Evolutionary conservation across 2,329 filamentous ascomycete species (phyloP).

Genomic region (Zasmidium angulare): DNA sequence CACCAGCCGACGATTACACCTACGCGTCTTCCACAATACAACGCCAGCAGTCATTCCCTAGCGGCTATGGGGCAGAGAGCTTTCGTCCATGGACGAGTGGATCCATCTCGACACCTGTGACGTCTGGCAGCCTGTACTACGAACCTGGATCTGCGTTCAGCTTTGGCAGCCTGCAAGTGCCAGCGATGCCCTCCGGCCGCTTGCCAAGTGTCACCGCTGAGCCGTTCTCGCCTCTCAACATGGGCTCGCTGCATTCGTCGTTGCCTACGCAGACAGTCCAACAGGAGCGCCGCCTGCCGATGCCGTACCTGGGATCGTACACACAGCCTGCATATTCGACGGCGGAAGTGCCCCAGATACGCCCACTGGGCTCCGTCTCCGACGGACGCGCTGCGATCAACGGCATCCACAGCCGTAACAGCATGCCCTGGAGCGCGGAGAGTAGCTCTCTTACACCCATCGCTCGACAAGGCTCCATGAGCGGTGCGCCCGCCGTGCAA

Average conservation of each 20-base stretch:
- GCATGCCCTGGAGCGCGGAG: constrained; percentile 31
- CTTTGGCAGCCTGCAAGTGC: constrained; percentile 28
- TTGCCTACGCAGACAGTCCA: constrained; percentile 33
- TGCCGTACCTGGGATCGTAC: constrained; percentile 27
- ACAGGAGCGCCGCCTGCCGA: constrained; percentile 34
- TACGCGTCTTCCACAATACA: constrained; percentile 25
- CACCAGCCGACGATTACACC: constrained; percentile 31
- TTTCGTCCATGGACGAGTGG: constrained; percentile 30
- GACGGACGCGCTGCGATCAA: constrained; percentile 26
- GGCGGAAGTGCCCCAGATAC: constrained; percentile 25
- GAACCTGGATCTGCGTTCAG: constrained; percentile 29
- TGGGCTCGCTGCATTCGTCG: constrained; percentile 36
- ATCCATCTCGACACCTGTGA: constrained; percentile 26
- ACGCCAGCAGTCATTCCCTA: constrained; percentile 28
- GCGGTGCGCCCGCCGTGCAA: constrained; percentile 2
- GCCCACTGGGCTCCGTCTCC: constrained; percentile 25
- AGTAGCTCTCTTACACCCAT: constrained; percentile 5
- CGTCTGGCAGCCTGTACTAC: constrained; percentile 27
- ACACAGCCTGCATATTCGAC: constrained; percentile 18
- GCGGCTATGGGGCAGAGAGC: constrained; percentile 26
- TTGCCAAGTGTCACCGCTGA: constrained; percentile 31
- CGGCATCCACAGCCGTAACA: constrained; percentile 31
- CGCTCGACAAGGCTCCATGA: constrained; percentile 16
- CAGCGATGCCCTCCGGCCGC: constrained; percentile 19
- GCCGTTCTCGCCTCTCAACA: constrained; percentile 33